Base-by-base conservation (phyloP, 306 rosid species). In the Cicer cuneatum region DNA sequence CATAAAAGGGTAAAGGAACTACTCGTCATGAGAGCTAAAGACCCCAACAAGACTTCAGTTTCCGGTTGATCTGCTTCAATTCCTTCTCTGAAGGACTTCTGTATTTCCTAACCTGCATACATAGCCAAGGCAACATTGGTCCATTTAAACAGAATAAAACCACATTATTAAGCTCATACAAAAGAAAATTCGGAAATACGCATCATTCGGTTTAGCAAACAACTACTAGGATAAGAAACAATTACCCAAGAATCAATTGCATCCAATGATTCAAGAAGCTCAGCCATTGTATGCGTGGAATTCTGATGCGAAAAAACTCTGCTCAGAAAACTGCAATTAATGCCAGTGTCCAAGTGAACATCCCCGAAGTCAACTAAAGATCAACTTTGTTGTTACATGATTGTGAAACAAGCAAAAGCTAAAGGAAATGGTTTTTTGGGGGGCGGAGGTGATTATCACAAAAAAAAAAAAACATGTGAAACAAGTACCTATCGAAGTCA, bases 31-130 rank as follows among this genome's bases (percentile, higher is more conserved):
- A 13, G 96, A 86, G 85, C 90, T 75, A 18, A 29, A 73, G 90
- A 81, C 98, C 99, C 96, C 97, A 90, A 68, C 99, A 95, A 71
- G 96, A 89, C 78, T 86, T 92, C 73, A 95, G 85, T 78, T 90
- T 95, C 66, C 93, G 45, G 80, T 87, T 85, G 82, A 95, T 92
- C 83, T 92, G 99, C 81, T 89, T 86, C 86, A 89, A 74, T 78
- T 95, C 99, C 68, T 90, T 90, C 53, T 92, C 95, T 49, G 97
- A 87, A 60, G 98, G 93, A 81, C 78, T 84, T 66, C 73, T 87
- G 76, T 87, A 89, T 69, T 77, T 83, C 64, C 66, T 87, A 63
- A 85, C 93, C 98, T 89, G 83, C 66, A 74, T 11, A 47, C 29
- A 73, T 10, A 74, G 76, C 57, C 69, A 74, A 81, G 24, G 69